Evolutionary conservation across 371 early-diverging fungal genomes (phyloP).

Genomic region (Thermomucor indicae-seudaticae): DNA sequence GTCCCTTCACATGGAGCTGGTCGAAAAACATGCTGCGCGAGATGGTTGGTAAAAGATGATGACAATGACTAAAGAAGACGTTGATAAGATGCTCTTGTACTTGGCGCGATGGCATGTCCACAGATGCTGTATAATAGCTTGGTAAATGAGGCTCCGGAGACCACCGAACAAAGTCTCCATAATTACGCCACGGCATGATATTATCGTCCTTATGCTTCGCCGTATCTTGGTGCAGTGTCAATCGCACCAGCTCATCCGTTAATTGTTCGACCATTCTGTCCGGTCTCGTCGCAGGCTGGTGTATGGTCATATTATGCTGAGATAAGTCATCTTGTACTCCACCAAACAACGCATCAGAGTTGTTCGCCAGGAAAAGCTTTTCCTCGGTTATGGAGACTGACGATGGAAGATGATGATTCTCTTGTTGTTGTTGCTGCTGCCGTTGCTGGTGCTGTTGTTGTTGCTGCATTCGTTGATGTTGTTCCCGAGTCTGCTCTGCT

Average conservation of each 20-base stretch:
- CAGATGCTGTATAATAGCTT: slow-evolving; percentile 19
- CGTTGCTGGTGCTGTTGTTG: not conserved
- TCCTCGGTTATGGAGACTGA: slow-evolving; percentile 5
- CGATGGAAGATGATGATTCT: not conserved
- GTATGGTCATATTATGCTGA: not conserved
- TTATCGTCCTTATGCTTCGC: slow-evolving; percentile 8
- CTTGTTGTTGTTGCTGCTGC: slow-evolving; percentile 6
- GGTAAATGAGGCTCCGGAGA: slow-evolving; percentile 18
- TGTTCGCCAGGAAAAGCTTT: slow-evolving; percentile 18
- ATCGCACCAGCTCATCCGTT: slow-evolving; percentile 29
- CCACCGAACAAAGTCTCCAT: slow-evolving; percentile 25
- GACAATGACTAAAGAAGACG: slow-evolving; percentile 34
- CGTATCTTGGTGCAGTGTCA: slow-evolving; percentile 27
- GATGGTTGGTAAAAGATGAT: slow-evolving; percentile 23
- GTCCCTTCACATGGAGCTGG: slow-evolving; percentile 38
- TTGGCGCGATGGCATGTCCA: slow-evolving; percentile 23
- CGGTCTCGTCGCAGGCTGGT: slow-evolving; percentile 17
- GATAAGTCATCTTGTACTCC: not conserved
- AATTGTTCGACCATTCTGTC: slow-evolving; percentile 44
- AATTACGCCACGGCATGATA: slow-evolving; percentile 12
- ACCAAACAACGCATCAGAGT: slow-evolving; percentile 22
- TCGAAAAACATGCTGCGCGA: slow-evolving; percentile 40
- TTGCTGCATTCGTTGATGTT: slow-evolving; percentile 15
- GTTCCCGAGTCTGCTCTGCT: slow-evolving; percentile 16
- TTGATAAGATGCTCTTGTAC: slow-evolving; percentile 34